A percentile compares a stretch with the other conserved stretches of the same genome.
phyloP scores from a whole-genome alignment of 257 asterid genomes.

The Cruciata laevipes region DNA sequence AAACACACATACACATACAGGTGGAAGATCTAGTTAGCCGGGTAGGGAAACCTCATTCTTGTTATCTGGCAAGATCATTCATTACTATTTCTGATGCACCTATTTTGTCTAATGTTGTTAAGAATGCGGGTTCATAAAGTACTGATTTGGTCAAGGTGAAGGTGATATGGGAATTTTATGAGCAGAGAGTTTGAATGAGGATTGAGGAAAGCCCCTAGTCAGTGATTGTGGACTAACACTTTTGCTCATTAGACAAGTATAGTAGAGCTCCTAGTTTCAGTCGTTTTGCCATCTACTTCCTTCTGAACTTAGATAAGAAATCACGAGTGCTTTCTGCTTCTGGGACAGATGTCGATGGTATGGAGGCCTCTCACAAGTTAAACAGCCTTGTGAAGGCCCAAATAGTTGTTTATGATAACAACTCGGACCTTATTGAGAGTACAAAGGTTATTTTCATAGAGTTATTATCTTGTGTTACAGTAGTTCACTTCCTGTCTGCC shows the following conservation, averaged over 20 bases:
- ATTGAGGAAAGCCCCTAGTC: constrained; percentile 56
- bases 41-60: constrained; percentile 37
- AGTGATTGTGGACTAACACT: constrained; percentile 20
- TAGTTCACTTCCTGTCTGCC: too few relatives aligned
- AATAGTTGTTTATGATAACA: constrained; percentile 60
- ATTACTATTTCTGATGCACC: constrained; percentile 59
- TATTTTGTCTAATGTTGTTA: constrained; percentile 31
- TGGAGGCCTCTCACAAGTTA: constrained; percentile 42
- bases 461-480: constrained; percentile 13
- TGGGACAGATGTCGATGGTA: constrained; percentile 34
- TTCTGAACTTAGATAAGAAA: constrained; percentile 28
- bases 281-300: constrained; percentile 74
- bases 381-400: constrained; percentile 96
- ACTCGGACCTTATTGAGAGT: constrained; percentile 54
- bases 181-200: constrained; percentile 80
- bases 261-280: constrained; percentile 57
- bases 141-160: constrained; percentile 29
- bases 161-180: constrained; percentile 77
- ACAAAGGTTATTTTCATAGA: constrained; percentile 40
- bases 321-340: too few relatives aligned
- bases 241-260: constrained; percentile 24
- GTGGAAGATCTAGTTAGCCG: constrained; percentile 68
- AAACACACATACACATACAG: too few relatives aligned
- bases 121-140: constrained; percentile 26
- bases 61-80: constrained; percentile 78